Evolutionary conservation across 176 grass and related monocot genomes (phyloP), one percentile per base, ranked within the genome.

Genomic region (Thalia dealbata): DNA sequence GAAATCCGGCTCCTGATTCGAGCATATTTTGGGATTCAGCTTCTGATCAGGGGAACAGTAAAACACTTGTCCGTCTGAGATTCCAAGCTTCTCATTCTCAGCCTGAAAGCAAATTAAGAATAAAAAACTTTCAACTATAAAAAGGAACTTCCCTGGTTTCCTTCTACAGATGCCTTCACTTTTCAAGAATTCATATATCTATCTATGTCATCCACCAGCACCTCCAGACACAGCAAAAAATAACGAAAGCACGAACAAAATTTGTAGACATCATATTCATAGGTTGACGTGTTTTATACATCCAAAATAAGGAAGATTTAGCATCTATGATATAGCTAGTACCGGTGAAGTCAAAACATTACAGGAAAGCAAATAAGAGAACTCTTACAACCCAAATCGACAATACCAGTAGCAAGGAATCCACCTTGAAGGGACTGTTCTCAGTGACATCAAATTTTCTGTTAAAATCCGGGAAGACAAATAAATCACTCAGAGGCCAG

Each of bases 401-500:
- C 12, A 50, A 48, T 19, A 35, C 14, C 28, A 30, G 28, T 16
- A 43, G 29, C 44, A 1, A 14, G 22, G 19, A 10, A 71, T 28
- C 74, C 50, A 96, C 92, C 89, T 92, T 89, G 25, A 89, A 87
- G 18, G 84, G 87, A 79, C 71, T 72, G 35, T 85, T 79, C 4
- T 92, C 89, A 8, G 62, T 9, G 78, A 85, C 83, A 10, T 75
- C 78, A 2, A 91, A 82, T 22, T 80, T 81, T 29, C 73, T 44
- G 63, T 78, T 85, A 43, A 84, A 78, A 29, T 91, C 92, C 0
- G 76, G 77, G 61, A 76, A 87, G 0, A 82, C 89, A 61, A 96
- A 92, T 65, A 92, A 89, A 12, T 87, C 89, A 52, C 89, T 78
- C 0, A 89, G 82, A 11, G 89, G 82, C 92, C 92, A 96, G 68